Base-by-base conservation (phyloP, 148 eudicot species). In the Camellia japonica region DNA sequence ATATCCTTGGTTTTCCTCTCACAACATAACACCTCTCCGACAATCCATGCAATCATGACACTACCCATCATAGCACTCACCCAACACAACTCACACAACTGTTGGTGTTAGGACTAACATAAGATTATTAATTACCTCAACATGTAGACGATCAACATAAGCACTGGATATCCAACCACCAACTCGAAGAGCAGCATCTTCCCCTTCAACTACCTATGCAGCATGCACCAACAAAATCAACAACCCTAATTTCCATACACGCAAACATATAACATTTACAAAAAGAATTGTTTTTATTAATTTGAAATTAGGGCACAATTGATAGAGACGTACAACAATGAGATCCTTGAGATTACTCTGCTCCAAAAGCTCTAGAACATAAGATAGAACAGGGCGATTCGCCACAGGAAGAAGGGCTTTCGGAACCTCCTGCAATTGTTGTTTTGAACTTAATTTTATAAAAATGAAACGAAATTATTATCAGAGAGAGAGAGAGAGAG, bases 391-490 rank as follows among this genome's bases (percentile, higher is more conserved):
- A 6, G 98, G 97, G 14, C 97, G 91, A 78, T 96, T 96, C 3
- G 95, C 99, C 51, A 96, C 95, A 6, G 99, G 99, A 30, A 96
- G 97, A 61, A 96, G 81, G 10, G 99, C 93, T 83, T 96, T 91
- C 0, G 99, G 99, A 74, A 91, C 94, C 71, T 93, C 98, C 99
- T 96, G 91, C 23, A 10, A 3, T 74, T 74, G 10, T 9, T 68
- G 76, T 47, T 23, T 16, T 61, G 6, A 3, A 13, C 14, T n/a
- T 51, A 5, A 42, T 44, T 6, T 23, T 5, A 3, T 18, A 70
- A 3, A n/a, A 20, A 19, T 7, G 46, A 6, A 46, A 8, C 4
- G 3, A 7, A 23, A 9, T 7, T 13, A 30, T 4, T 43, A 69
- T 16, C 43, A 58, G 5, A 15, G 43, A 55, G 19, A 56, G 47